Evolutionary conservation across 2,329 filamentous ascomycete genomes (phyloP), one percentile per base, ranked within the genome.

Genomic region (Epichloe baconii): DNA sequence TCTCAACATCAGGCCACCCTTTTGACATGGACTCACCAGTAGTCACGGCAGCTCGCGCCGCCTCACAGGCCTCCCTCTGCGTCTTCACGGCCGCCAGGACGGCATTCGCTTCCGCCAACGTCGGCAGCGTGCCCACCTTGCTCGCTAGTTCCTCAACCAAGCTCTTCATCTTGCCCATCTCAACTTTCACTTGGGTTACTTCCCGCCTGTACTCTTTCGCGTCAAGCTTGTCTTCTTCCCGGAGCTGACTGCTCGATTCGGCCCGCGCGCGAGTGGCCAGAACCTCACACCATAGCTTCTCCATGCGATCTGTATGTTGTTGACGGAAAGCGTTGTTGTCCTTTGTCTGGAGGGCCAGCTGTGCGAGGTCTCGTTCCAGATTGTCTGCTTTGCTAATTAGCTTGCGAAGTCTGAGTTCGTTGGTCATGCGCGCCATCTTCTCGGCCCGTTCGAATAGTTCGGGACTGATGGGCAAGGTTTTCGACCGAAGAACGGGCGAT

Each of bases 351-450:
- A 38, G 15, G 7, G 62, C 58, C 6, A 69, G 61, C 17, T 52
- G 50, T 6, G 50, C 52, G 31, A 69, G 51, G 10, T 67, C 61
- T 2, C 54, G 54, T 49, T 67, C 61, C 2, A 68, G 60, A 3
- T 59, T 57, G 42, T 62, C 57, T 1, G 62, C 61, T 46, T 64
- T 61, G 21, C 51, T 50, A 31, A 53, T 48, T 23, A 69, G 53
- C 35, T 58, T 52, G 38, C 62, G 64, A 37, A 69, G 53, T 52
- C 61, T 64, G 49, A 69, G 62, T 55, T 69, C 67, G n/a, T 64
- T 56, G 5, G 63, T 68, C 63, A 69, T 68, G 42, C 54, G 58
- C 5, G 67, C 62, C n/a, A 69, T 59, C 35, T 63, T 61, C 3
- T 67, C 61, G 40, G 66, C 64, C 31, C 62, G 59, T 10, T 54